phyloP scores from a whole-genome alignment of 371 early-diverging fungal species.

The Cokeromyces recurvatus region DNA sequence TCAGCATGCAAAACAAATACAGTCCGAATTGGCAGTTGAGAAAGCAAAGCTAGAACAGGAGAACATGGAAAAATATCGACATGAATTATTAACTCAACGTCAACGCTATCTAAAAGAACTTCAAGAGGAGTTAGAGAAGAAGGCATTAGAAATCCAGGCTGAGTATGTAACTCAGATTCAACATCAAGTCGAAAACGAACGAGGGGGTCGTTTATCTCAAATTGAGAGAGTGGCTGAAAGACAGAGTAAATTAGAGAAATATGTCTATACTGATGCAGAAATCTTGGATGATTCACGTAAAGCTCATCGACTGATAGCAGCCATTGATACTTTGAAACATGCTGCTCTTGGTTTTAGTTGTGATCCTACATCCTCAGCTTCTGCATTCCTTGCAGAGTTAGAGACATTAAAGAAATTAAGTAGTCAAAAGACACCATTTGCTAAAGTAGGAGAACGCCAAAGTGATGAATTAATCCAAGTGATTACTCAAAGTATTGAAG shows the following conservation, averaged over 20 bases:
- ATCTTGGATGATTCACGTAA: slow-evolving; percentile 50
- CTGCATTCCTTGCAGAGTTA: slow-evolving; percentile 70
- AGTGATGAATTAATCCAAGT: slow-evolving; percentile 64
- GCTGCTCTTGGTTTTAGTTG: too few relatives aligned
- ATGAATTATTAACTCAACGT: slow-evolving; percentile 43
- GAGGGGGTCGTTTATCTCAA: slow-evolving; percentile 84
- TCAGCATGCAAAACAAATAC: slow-evolving; percentile 36
- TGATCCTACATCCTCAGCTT: slow-evolving; percentile 34
- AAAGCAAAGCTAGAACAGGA: slow-evolving; percentile 20
- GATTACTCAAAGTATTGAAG: slow-evolving; percentile 62
- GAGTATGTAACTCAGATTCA: slow-evolving; percentile 67
- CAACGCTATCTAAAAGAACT: slow-evolving; percentile 30
- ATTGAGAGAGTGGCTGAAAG: slow-evolving; percentile 76
- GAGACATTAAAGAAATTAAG: slow-evolving; percentile 42
- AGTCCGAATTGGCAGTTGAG: slow-evolving; percentile 35
- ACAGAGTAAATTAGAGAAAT: slow-evolving; percentile 67
- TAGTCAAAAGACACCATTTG: slow-evolving; percentile 37
- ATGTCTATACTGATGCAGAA: slow-evolving; percentile 59
- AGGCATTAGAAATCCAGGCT: slow-evolving; percentile 52
- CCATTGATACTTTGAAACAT: slow-evolving; percentile 51
- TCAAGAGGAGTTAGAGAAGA: slow-evolving; percentile 38
- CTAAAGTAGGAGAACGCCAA: slow-evolving; percentile 40
- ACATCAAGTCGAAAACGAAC: slow-evolving; percentile 82
- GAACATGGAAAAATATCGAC: slow-evolving; percentile 16
- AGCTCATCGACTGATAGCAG: slow-evolving; percentile 51